phyloP scores from a whole-genome alignment of 2,329 filamentous ascomycete species.

The Fusarium tanahbumbuense region DNA sequence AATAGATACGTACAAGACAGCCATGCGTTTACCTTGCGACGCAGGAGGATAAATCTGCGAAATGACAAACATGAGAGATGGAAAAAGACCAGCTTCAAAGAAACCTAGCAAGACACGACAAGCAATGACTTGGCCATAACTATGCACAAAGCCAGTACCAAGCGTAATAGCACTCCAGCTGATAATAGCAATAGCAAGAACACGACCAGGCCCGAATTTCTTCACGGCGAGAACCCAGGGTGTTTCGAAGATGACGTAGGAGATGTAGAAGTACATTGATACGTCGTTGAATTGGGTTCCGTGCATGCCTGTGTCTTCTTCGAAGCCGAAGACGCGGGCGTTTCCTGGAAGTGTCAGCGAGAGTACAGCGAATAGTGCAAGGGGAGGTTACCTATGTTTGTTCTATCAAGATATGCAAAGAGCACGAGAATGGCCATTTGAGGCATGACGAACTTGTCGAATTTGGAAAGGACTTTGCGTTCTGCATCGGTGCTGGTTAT shows the following conservation, averaged over 20 bases:
- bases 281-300: conserved; percentile 49
- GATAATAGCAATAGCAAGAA: conserved; percentile 49
- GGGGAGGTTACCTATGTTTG: conserved; percentile 42
- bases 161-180: conserved; percentile 50
- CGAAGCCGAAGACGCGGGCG: conserved; percentile 50
- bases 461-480: conserved; percentile 39
- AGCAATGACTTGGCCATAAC: conserved; percentile 44
- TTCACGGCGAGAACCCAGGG: conserved; percentile 50
- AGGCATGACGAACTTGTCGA: conserved; percentile 47
- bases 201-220: conserved; percentile 42
- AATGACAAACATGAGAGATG: conserved; percentile 42
- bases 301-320: conserved; percentile 47
- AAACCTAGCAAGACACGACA: conserved; percentile 50
- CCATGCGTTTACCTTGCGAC: conserved; percentile 48
- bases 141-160: conserved; percentile 48
- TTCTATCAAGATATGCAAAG: conserved; percentile 45
- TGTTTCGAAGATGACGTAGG: conserved; percentile 50
- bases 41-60: conserved; percentile 12
- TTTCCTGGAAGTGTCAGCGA: conserved; percentile 42
- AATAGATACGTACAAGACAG: conserved; percentile 48
- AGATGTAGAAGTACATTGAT: conserved; percentile 48
- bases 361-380: no score
- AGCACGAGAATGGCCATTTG: conserved; percentile 44
- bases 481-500: neutral
- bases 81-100: conserved; percentile 52